Evolutionary conservation across 495 filamentous ascomycete species (phyloP), one percentile per base, ranked within the genome.

Genomic region (Penicillium egyptiacum): DNA sequence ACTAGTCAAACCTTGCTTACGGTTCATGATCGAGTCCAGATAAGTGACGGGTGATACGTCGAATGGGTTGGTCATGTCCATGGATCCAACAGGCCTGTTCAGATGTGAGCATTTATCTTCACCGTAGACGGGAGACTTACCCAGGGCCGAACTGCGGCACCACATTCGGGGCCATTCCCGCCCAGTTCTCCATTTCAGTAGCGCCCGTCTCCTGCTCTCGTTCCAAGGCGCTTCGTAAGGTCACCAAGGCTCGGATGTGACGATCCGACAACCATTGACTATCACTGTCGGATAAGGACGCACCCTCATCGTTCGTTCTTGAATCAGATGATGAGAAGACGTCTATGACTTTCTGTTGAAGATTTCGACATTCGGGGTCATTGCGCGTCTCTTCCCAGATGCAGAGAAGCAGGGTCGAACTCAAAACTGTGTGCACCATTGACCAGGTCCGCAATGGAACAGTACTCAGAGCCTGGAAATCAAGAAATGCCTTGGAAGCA

Each of bases 361-460:
- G 39, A 30, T 63, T 54, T 14, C 61, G 64, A 41, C 71, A 74
- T 52, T 74, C 70, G 0, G 58, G 35, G 43, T 76, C 70, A 52
- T 72, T 62, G 2, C 68, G 64, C 0, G 73, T 76, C 41, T 73
- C 71, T 40, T 71, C 65, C 73, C 71, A 76, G 33, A 72, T 73
- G 25, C 70, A 72, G 9, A 76, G 68, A 3, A 76, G 63, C 14
- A 76, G 45, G 0, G 71, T 73, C 0, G 73, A 76, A 42, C 70
- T 74, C 0, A 74, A 48, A 5, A 70, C 73, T 0, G 71, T 71
- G 54, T 73, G 70, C 10, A 74, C 64, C 71, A 76, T 76, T 1
- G 71, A 76, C 70, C 71, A 74, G 28, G 53, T 75, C 0, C 73
- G 58, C 10, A 73, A 33, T 0, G 71, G 73, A 0, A 74, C 67